Evolutionary conservation across 2,329 filamentous ascomycete species (phyloP).

Genomic region (Fusarium equiseti): DNA sequence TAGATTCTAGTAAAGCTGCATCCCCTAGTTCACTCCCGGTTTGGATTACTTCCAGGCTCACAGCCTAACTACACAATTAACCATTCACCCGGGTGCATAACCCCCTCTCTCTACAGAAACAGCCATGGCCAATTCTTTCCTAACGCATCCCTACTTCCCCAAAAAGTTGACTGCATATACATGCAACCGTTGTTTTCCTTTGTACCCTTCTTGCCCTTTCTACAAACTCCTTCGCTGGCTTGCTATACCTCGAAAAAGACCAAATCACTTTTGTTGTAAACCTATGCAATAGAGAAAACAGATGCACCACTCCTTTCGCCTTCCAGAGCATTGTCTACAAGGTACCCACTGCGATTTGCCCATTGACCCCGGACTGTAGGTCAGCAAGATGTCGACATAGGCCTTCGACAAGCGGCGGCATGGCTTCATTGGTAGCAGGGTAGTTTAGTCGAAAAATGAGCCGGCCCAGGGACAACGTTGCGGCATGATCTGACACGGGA

Average conservation of each 20-base stretch:
- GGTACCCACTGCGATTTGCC: constrained; percentile 3
- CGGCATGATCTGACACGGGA: constrained; percentile 31
- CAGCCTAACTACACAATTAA: background rate
- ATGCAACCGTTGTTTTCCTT: background rate
- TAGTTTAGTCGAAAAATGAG: constrained; percentile 41
- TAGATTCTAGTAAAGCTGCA: background rate
- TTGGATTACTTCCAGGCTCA: background rate
- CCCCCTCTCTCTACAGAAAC: background rate
- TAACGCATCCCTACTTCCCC: background rate
- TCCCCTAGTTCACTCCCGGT: background rate
- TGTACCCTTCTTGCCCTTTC: constrained; percentile 5
- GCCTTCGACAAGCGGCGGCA: constrained; percentile 42
- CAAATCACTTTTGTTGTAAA: constrained; percentile 21
- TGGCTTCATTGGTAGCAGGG: constrained; percentile 26
- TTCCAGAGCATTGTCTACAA: background rate
- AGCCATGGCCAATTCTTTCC: background rate
- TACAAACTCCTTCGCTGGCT: constrained; percentile 41
- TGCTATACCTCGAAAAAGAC: constrained; percentile 1
- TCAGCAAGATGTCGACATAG: constrained; percentile 40
- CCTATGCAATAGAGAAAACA: background rate
- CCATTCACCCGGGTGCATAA: background rate
- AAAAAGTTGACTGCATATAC: background rate
- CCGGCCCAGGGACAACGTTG: constrained; percentile 30
- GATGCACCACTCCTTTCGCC: background rate
- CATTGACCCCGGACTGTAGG: constrained; percentile 16